Evolutionary conservation across 257 asterid species (phyloP).

Genomic region (Solanum gandarillasii): DNA sequence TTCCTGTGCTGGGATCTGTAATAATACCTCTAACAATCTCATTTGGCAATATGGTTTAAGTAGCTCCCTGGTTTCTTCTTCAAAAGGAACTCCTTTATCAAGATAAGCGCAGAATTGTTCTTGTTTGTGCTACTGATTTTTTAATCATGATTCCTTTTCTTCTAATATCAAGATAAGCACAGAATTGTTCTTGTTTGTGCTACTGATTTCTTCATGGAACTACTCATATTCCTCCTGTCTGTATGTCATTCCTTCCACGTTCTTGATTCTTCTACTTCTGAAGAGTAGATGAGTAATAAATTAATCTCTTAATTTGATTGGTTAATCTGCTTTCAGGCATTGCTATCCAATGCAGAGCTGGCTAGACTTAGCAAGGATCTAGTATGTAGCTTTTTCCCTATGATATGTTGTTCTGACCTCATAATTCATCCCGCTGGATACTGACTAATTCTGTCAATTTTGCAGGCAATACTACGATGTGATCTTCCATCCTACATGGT

Average conservation of each 20-base stretch:
- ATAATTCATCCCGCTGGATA: background rate
- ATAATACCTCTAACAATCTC: background rate
- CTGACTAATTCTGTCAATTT: background rate
- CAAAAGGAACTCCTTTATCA: background rate
- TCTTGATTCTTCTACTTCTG: background rate
- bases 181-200: background rate
- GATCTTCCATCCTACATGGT: slow-evolving; percentile 96
- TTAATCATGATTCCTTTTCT: background rate
- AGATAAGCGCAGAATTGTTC: too few relatives aligned
- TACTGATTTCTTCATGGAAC: background rate
- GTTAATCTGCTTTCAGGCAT: slow-evolving; percentile 34
- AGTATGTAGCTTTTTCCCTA: slow-evolving; percentile 9
- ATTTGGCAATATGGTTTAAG: background rate
- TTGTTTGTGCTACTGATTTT: too few relatives aligned
- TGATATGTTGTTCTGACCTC: background rate
- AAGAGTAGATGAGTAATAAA: background rate
- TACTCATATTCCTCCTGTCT: background rate
- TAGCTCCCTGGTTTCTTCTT: background rate
- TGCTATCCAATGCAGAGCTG: slow-evolving; percentile 72
- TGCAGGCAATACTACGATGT: slow-evolving; percentile 80
- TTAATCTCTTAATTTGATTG: background rate
- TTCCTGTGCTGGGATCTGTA: background rate
- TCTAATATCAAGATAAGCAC: background rate
- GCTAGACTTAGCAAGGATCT: slow-evolving; percentile 89
- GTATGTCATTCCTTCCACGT: background rate